Conservation (phyloP, 2,329 filamentous ascomycete species). For the Neocucurbitaria cava region DNA sequence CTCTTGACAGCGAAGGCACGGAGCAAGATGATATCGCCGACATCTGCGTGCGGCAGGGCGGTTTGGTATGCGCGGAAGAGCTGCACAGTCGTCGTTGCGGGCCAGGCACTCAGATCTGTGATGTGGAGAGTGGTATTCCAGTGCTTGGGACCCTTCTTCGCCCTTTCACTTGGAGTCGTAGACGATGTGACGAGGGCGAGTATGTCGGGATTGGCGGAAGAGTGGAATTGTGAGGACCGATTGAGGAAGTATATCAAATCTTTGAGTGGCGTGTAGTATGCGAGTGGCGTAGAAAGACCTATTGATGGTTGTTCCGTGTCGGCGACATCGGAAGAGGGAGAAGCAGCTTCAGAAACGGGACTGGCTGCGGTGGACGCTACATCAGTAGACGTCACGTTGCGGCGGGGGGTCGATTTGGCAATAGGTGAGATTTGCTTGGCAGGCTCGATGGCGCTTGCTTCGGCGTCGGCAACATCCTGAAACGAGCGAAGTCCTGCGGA, state of each 20-base stretch:
- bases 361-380: constrained; percentile 11
- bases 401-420: constrained; percentile 16
- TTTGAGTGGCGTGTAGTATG: constrained; percentile 56
- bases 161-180: constrained; percentile 44
- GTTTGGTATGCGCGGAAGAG: constrained; percentile 53
- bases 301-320: constrained; percentile 29
- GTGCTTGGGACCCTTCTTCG: constrained; percentile 53
- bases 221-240: constrained; percentile 44
- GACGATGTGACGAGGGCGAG: constrained; percentile 52
- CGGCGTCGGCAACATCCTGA: constrained; percentile 25
- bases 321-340: constrained; percentile 22
- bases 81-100: constrained; percentile 42
- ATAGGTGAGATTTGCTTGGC: constrained; percentile 5
- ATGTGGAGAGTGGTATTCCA: constrained; percentile 53
- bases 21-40: constrained; percentile 55
- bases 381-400: constrained; percentile 12
- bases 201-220: constrained; percentile 49
- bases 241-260: constrained; percentile 52
- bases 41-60: constrained; percentile 50
- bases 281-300: constrained; percentile 50
- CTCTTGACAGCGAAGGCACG: constrained; percentile 53
- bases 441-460: constrained; percentile 5
- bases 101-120: constrained; percentile 46
- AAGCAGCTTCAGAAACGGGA: background rate
- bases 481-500: constrained; percentile 24